Percentiles rank a stretch among this genome's conserved stretches.
Evolutionary conservation across 2,329 filamentous ascomycete genomes (phyloP).

Genomic region (Xylaria arbuscula): DNA sequence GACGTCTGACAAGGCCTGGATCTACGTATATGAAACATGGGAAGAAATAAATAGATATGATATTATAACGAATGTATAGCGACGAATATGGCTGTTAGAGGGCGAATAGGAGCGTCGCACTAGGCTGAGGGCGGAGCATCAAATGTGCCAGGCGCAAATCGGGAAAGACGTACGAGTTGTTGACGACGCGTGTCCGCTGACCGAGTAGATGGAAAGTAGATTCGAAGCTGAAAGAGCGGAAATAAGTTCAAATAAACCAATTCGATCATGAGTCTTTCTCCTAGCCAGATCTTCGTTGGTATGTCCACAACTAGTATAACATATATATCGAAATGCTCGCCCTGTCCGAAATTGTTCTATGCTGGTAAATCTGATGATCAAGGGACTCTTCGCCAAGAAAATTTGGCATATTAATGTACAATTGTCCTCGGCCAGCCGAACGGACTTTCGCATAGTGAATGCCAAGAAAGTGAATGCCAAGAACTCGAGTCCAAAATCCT

Average conservation of each 20-base stretch:
- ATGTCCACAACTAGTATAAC: conserved; percentile 9
- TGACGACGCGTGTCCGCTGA: conserved; percentile 15
- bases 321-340: not conserved
- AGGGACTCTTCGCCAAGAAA: conserved; percentile 24
- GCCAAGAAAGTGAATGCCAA: not conserved
- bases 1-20: conserved; percentile 3
- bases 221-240: conserved; percentile 10
- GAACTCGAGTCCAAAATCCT: conserved; percentile 2
- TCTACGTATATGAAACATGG: conserved; percentile 18
- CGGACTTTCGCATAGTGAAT: not conserved
- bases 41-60: conserved; percentile 2
- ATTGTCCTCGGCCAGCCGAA: not conserved
- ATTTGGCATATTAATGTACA: conserved; percentile 9
- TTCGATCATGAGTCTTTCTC: not conserved
- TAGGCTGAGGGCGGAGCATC: conserved; percentile 19
- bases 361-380: conserved; percentile 13
- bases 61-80: conserved; percentile 1
- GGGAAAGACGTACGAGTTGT: conserved; percentile 15
- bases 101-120: not conserved
- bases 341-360: not conserved
- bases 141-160: conserved; percentile 1
- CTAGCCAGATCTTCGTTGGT: not conserved
- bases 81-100: not conserved
- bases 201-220: not conserved
- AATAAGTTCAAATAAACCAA: not conserved